phyloP scores from a whole-genome alignment of 805 yeast genomes.

The Candida ponderosae region DNA sequence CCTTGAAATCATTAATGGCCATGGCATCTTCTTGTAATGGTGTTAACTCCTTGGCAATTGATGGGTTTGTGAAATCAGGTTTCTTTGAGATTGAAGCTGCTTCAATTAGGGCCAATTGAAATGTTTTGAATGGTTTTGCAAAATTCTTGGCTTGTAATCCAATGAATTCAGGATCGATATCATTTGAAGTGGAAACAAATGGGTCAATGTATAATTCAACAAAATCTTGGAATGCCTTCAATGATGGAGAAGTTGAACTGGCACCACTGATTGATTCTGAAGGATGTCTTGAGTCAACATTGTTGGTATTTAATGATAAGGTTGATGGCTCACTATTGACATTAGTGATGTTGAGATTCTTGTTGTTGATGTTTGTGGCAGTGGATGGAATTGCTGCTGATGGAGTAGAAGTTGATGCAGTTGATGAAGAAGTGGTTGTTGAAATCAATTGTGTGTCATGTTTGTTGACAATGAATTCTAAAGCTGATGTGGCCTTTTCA shows the following conservation, averaged over 20 bases:
- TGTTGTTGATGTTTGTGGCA: not conserved
- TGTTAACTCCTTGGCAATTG: constrained; percentile 44
- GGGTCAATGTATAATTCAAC: constrained; percentile 49
- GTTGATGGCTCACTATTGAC: not conserved
- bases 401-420: not conserved
- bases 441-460: constrained; percentile 7
- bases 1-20: constrained; percentile 58
- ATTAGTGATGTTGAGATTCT: constrained; percentile 5
- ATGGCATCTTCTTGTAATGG: constrained; percentile 63
- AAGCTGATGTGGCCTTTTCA: constrained; percentile 19
- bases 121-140: constrained; percentile 44
- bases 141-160: constrained; percentile 45
- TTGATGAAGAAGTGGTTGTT: not conserved
- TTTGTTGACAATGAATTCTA: constrained; percentile 17
- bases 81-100: constrained; percentile 55
- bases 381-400: not conserved
- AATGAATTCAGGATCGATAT: constrained; percentile 44
- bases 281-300: constrained; percentile 5
- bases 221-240: constrained; percentile 47
- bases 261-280: not conserved
- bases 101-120: constrained; percentile 50
- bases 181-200: constrained; percentile 43
- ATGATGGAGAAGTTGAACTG: constrained; percentile 23
- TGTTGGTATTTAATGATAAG: constrained; percentile 1
- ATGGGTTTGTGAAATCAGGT: constrained; percentile 51